Base-by-base conservation (phyloP, 2,329 filamentous ascomycete genomes). In the Colletotrichum lentis region DNA sequence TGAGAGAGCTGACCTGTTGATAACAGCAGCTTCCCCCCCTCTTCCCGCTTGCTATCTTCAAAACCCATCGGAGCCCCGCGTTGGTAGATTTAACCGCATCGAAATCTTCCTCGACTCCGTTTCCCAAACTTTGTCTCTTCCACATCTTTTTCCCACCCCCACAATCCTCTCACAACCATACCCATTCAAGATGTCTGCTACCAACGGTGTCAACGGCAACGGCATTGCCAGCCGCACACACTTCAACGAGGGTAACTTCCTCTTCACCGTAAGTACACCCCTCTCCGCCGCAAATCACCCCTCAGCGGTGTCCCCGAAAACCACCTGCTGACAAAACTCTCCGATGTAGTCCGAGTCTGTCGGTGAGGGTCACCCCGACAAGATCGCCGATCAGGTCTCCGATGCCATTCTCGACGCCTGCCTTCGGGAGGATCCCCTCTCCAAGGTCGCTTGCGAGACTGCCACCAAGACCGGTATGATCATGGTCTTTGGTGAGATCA, bases 381-480 rank as follows among this genome's bases (percentile, higher is more conserved):
- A 97, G 91, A 97, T 97, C 80, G 93, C 92, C 82, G 96, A 99
- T 81, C 96, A 99, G 86, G 93, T 98, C 78, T 98, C 95, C 72
- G 96, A 99, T 85, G 95, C 96, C 76, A 89, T 99, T 78, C 94
- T 99, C 85, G 96, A 99, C 87, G 96, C 96, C 84, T 98, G 96
- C 86, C 86, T 99, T 78, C 86, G 86, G 72, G 91, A 96, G 83
- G 96, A 99, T 81, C 95, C 95, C 73, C 89, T 97, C 79, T 98
- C 96, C 86, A 99, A 98, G 88, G 91, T 98, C 76, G 96, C 96
- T 81, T 99, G 96, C 84, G 96, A 99, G 88, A 97, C 95, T 74
- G 96, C 96, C 77, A 97, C 96, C 86, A 99, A 99, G 92, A 99
- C 96, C 75, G 96, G 96, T 83, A 92, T 99, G 96, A 88, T 99